Conservation (phyloP, 306 rosid species). For the Casuarina glauca region DNA sequence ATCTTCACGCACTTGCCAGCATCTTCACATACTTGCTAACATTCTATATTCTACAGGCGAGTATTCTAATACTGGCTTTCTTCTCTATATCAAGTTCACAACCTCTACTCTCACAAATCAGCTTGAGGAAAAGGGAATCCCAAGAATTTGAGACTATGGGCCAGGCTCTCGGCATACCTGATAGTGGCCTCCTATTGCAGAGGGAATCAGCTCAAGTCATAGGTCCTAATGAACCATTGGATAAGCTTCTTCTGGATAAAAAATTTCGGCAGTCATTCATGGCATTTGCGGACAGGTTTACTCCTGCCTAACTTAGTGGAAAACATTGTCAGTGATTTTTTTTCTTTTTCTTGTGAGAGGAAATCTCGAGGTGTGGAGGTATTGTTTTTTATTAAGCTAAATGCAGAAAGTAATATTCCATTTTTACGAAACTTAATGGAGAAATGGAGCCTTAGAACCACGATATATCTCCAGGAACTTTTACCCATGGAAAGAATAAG, state of each 20-base stretch:
- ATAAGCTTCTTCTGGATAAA: slow-evolving; percentile 78
- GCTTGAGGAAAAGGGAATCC: slow-evolving; percentile 77
- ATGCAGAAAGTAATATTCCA: neutral
- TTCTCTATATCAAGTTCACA: slow-evolving; percentile 93
- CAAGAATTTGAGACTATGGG: slow-evolving; percentile 83
- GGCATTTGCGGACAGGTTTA: slow-evolving; percentile 91
- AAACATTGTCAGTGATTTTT: neutral
- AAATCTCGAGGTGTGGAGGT: neutral
- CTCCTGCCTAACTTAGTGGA: slow-evolving; percentile 9
- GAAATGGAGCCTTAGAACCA: neutral
- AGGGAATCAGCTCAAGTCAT: slow-evolving; percentile 51
- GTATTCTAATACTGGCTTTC: slow-evolving; percentile 78
- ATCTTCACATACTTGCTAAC: slow-evolving; percentile 30
- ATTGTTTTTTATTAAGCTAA: neutral
- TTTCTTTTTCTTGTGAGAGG: neutral
- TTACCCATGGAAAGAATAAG: neutral
- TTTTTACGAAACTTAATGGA: neutral
- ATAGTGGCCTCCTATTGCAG: slow-evolving; percentile 67
- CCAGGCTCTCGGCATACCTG: slow-evolving; percentile 93
- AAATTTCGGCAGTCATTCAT: slow-evolving; percentile 85
- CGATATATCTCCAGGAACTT: neutral
- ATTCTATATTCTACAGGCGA: slow-evolving; percentile 60
- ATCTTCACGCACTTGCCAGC: slow-evolving; percentile 13
- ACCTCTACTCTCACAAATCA: slow-evolving; percentile 92
- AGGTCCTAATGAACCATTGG: slow-evolving; percentile 80